phyloP scores from a whole-genome alignment of 1,139 yeast species.

The Protomyces lactucae-debilis region DNA sequence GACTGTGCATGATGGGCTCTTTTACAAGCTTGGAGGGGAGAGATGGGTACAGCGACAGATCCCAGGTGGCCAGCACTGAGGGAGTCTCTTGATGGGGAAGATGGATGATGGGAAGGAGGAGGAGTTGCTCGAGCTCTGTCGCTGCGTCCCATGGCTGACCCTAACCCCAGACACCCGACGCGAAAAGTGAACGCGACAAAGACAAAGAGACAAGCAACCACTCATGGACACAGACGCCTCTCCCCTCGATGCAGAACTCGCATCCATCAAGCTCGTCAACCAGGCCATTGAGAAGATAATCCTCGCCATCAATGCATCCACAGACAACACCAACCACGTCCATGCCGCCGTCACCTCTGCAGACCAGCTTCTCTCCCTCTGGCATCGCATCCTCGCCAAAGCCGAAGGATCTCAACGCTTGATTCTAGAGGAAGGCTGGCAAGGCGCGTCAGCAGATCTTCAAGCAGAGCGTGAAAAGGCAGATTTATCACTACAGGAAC shows the following conservation, averaged over 20 bases:
- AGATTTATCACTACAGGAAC: background rate
- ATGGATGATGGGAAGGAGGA: background rate
- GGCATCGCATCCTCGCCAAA: constrained; percentile 25
- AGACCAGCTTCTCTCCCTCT: constrained; percentile 15
- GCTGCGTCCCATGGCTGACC: background rate
- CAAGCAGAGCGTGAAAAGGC: constrained; percentile 20
- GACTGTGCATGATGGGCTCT: background rate
- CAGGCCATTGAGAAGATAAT: constrained; percentile 10
- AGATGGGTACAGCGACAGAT: no score
- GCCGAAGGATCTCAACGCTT: constrained; percentile 15
- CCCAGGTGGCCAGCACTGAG: background rate
- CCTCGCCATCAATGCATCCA: constrained; percentile 3
- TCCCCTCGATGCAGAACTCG: constrained; percentile 15
- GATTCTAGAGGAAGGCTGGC: constrained; percentile 18
- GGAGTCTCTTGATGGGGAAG: background rate
- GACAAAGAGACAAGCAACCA: background rate
- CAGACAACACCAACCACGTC: constrained; percentile 5
- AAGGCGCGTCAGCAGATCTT: constrained; percentile 24
- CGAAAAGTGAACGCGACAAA: background rate
- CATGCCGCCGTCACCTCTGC: constrained; percentile 8
- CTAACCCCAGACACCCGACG: background rate
- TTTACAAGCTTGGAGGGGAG: background rate
- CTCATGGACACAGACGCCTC: constrained; percentile 10
- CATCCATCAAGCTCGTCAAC: constrained; percentile 10
- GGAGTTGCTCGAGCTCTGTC: background rate